Base-by-base conservation (phyloP, 306 rosid genomes). In the Lathyrus tuberosus region DNA sequence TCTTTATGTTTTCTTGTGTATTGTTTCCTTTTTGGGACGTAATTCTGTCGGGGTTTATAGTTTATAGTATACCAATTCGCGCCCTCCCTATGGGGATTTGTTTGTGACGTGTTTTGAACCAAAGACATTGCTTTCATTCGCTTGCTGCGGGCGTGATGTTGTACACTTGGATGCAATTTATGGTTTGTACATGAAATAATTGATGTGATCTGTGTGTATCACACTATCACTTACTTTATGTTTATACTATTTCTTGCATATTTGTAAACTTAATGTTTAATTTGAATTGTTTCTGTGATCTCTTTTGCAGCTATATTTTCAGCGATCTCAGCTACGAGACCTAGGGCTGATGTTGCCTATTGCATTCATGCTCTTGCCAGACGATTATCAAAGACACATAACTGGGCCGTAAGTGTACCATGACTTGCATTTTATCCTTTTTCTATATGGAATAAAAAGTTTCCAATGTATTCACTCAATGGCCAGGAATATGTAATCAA, bases 301-400 rank as follows among this genome's bases (percentile, higher is more conserved):
- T 52, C 69, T 58, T 37, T 79, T 76, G 83, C 88, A 95, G 99
- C 99, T 66, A 87, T 95, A 58, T 95, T 91, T 62, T 82, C 97
- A 18, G 99, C 96, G n/a, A 76, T 91, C 85, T 95, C 96, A 60
- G 99, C 99, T 56, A 89, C 99, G 28, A 86, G 96, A 80, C 97
- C 99, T 58, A 82, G 99, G 26, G 99, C 99, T 3, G 99, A 95
- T 85, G 99, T 95, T 65, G 99, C 99, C 28, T 95, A 95, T 76
- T 95, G 97, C 88, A 95, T 95, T 70, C 99, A 91, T 44, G 95
- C 95, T 80, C 91, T 95, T 47, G 96, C 99, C 33, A 83, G 97
- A 76, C 79, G 99, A 60, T 79, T 95, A 68, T 85, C 99, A 5
- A 95, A 70, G 88, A 95, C 99, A 5, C 99, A 95, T 85, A 95